A percentile compares a stretch with the other conserved stretches of the same genome.
Evolutionary conservation across 2,329 filamentous ascomycete genomes (phyloP).

Genomic region (Aspergillus persii): DNA sequence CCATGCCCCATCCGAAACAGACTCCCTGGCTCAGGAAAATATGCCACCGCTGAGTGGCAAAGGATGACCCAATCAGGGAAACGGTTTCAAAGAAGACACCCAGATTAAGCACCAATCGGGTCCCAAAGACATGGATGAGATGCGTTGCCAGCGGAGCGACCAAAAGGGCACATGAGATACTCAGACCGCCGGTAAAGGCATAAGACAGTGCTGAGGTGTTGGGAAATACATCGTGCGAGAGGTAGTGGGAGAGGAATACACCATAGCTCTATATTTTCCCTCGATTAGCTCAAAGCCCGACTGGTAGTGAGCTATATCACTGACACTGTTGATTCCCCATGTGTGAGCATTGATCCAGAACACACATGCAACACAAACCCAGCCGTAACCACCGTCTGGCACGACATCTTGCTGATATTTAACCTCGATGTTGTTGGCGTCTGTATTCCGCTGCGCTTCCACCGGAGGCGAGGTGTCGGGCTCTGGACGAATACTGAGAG

Average conservation of each 20-base stretch:
- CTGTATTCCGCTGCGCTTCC: conserved; percentile 8
- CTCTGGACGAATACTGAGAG: neutral
- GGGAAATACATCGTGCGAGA: conserved; percentile 55
- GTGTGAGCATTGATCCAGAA: conserved; percentile 67
- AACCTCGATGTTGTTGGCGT: conserved; percentile 23
- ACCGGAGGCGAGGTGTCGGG: neutral
- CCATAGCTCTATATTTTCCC: conserved; percentile 43
- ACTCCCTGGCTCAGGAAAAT: conserved; percentile 60
- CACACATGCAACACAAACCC: conserved; percentile 57
- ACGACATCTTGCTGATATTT: conserved; percentile 36
- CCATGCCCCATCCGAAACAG: conserved; percentile 63
- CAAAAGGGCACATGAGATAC: conserved; percentile 57
- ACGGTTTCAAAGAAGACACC: conserved; percentile 56
- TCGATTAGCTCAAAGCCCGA: neutral
- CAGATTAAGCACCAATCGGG: conserved; percentile 53
- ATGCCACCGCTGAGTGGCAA: conserved; percentile 58
- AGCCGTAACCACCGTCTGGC: conserved; percentile 61
- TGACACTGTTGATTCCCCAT: conserved; percentile 69
- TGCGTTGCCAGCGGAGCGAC: conserved; percentile 57
- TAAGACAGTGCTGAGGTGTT: conserved; percentile 55
- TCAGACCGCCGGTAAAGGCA: conserved; percentile 60
- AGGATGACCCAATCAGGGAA: conserved; percentile 57
- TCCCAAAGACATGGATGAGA: conserved; percentile 53
- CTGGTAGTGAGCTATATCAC: conserved; percentile 16
- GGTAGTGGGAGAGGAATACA: conserved; percentile 61